These are phyloP conservation scores for Boletus subparvulus DNA, from an alignment of 768 basidiomycete genomes.

Conservation along the genomic window DNA sequence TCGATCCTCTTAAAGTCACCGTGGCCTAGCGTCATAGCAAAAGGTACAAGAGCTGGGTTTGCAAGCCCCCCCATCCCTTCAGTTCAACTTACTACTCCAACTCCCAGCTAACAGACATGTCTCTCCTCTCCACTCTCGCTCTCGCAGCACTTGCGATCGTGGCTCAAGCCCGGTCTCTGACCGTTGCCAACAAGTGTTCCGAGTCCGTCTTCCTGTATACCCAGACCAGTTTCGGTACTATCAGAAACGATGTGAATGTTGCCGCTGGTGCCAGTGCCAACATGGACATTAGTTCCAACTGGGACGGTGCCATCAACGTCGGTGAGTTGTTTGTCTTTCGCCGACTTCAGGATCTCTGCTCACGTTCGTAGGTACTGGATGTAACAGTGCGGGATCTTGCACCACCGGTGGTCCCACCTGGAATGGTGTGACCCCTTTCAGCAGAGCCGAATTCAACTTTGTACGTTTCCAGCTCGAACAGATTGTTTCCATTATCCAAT, in stretches of 20 bases:
- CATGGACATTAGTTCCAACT: constrained; percentile 32
- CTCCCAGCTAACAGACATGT: constrained; percentile 17
- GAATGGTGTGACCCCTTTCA: constrained; percentile 32
- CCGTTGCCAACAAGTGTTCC: constrained; percentile 26
- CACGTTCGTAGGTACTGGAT: constrained; percentile 29
- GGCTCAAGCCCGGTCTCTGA: constrained; percentile 30
- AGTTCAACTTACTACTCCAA: constrained; percentile 1
- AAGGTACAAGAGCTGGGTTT: constrained; percentile 13
- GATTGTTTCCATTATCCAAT: not conserved
- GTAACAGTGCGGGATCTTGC: constrained; percentile 23
- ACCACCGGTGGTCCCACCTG: constrained; percentile 32
- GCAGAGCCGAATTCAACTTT: constrained; percentile 35
- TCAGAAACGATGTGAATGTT: constrained; percentile 28
- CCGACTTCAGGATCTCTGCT: not conserved
- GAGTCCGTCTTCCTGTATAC: constrained; percentile 32
- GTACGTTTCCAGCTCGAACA: constrained; percentile 10
- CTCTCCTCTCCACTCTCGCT: constrained; percentile 17
- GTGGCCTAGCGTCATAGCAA: not conserved
- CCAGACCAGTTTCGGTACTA: constrained; percentile 28
- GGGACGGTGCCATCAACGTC: constrained; percentile 33
- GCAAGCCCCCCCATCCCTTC: not conserved
- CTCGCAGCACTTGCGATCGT: constrained; percentile 18
- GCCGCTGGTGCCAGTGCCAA: constrained; percentile 22
- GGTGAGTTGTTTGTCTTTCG: constrained; percentile 13
- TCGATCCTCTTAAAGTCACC: not conserved